Percentiles rank a stretch among this genome's conserved stretches.
Evolutionary conservation across 116 monocot genomes (phyloP).

Genomic region (Trichopus zeylanicus): DNA sequence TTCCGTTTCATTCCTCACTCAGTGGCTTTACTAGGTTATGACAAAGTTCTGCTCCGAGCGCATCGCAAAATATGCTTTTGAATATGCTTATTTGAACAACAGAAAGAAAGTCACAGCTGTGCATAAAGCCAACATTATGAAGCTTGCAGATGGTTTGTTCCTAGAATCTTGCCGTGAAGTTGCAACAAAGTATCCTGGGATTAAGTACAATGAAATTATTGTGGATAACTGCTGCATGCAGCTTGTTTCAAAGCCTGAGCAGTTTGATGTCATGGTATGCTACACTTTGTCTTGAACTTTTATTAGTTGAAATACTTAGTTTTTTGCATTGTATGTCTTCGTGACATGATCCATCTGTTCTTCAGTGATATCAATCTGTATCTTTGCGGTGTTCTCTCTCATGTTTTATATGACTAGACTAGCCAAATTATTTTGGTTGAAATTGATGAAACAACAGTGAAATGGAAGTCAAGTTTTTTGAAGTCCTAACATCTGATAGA

Average conservation of each 20-base stretch:
- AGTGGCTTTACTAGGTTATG: slow-evolving; percentile 58
- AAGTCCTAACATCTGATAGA: too few species aligned
- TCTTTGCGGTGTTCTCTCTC: too few species aligned
- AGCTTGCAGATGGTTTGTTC: slow-evolving; percentile 88
- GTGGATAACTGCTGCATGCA: slow-evolving; percentile 95
- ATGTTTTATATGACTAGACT: too few species aligned
- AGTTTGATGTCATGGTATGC: slow-evolving; percentile 88
- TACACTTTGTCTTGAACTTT: background rate
- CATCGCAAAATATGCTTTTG: slow-evolving; percentile 93
- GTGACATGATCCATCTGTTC: too few species aligned
- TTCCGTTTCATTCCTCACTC: slow-evolving; percentile 5
- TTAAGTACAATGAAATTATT: slow-evolving; percentile 77
- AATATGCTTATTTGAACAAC: slow-evolving; percentile 92
- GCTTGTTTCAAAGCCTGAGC: slow-evolving; percentile 87
- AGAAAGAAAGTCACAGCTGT: slow-evolving; percentile 89
- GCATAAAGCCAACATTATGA: slow-evolving; percentile 96
- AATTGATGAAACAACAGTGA: too few species aligned
- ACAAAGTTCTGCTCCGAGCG: slow-evolving; percentile 96
- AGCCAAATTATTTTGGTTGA: too few species aligned
- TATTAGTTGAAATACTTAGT: too few species aligned
- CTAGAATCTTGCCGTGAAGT: slow-evolving; percentile 83
- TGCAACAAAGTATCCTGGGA: slow-evolving; percentile 78
- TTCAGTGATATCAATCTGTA: too few species aligned
- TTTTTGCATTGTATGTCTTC: too few species aligned
- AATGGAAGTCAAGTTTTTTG: too few species aligned